Evolutionary conservation across 1,284 basidiomycete species (phyloP), one percentile per base, ranked within the genome.

Genomic region (Leccinum angustisporum): DNA sequence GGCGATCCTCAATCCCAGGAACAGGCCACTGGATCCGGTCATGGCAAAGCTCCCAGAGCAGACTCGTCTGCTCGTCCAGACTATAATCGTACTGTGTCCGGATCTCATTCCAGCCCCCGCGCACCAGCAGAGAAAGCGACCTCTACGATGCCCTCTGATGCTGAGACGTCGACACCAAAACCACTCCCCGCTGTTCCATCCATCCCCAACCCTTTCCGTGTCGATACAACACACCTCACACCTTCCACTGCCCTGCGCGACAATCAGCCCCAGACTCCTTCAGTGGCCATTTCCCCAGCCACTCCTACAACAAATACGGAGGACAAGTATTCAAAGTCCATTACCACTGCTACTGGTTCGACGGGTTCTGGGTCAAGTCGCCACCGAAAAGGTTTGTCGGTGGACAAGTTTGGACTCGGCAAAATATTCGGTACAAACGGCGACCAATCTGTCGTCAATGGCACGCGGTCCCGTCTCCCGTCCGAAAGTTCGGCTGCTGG

Each of bases 341-440:
- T 75, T 48, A 72, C 69, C 5, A 68, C 62, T 67, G 70, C 60
- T 64, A 79, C 65, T 70, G 72, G 61, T 68, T 79, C 68, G 67
- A 77, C 58, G 66, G 77, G 63, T 25, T 82, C 72, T 54, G 80
- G 79, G 59, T 82, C 83, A 21, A 79, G 80, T 36, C 80, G 85
- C 34, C 82, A 85, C 65, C 77, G 81, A 64, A 84, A 84, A 63
- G 86, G 87, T 10, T 72, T 89, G 63, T 91, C 89, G 0, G 80
- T 90, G 65, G 90, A 91, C 78, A 88, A 88, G 71, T 88, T 91
- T 69, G 86, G 85, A n/a, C 79, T 91, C 11, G 82, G 85, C 56
- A 86, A 86, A 72, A 79, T 91, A 54, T 83, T 91, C 58, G 78
- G 81, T 30, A 63, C 66, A 13, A 75, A 72, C 30, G 65, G 67